Evolutionary conservation across 2,329 filamentous ascomycete species (phyloP).

Genomic region (Periglandula ipomoeae): DNA sequence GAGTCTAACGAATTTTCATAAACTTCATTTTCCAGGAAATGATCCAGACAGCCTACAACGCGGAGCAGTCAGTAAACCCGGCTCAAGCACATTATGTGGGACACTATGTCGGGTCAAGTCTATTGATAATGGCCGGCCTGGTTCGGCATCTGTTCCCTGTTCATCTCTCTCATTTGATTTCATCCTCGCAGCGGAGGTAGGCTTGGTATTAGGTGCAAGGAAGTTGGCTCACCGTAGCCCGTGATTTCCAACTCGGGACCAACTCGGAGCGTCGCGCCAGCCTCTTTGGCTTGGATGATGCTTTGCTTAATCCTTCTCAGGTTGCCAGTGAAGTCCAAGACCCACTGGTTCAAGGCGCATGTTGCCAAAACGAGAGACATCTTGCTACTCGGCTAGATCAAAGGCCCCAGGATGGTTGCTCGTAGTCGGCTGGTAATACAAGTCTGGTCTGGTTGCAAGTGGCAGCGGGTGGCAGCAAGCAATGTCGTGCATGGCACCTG

Average conservation of each 20-base stretch:
- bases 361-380: slow-evolving; percentile 18
- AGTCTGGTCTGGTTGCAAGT: too few relatives aligned
- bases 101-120: too few relatives aligned
- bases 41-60: background rate
- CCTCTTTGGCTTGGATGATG: slow-evolving; percentile 49
- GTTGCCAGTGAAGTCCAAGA: slow-evolving; percentile 45
- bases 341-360: slow-evolving; percentile 28
- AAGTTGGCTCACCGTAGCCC: slow-evolving; percentile 15
- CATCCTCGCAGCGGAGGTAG: slow-evolving; percentile 16
- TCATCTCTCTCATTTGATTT: background rate
- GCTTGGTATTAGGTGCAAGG: slow-evolving; percentile 32
- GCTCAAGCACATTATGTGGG: too few relatives aligned
- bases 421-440: too few relatives aligned
- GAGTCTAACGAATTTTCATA: slow-evolving; percentile 24
- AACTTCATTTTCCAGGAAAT: slow-evolving; percentile 43
- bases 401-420: too few relatives aligned
- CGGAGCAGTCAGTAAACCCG: too few relatives aligned
- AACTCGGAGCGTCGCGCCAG: slow-evolving; percentile 52
- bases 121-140: too few relatives aligned
- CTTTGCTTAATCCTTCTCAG: slow-evolving; percentile 52
- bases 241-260: slow-evolving; percentile 42
- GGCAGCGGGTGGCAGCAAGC: too few relatives aligned
- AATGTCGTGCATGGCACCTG: too few relatives aligned
- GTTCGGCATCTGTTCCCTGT: background rate
- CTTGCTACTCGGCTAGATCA: background rate